Evolutionary conservation across 2,329 filamentous ascomycete genomes (phyloP), one percentile per base, ranked within the genome.

Genomic region (Parastagonospora avenae): DNA sequence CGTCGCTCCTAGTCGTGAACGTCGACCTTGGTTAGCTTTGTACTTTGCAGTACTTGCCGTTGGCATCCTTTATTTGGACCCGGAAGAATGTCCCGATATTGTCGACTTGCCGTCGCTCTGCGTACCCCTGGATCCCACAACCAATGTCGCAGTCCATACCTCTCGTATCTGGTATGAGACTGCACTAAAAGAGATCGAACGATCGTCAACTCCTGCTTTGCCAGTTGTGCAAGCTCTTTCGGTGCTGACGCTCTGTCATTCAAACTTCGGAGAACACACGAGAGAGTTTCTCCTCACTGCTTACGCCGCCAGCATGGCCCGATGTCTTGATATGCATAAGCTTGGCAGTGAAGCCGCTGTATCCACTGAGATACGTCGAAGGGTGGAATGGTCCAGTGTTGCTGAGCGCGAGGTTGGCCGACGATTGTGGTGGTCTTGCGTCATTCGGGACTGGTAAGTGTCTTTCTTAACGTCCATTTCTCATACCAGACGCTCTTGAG

Each of bases 391-490:
- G 52, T 52, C 49, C 6, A 40, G 49, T 1, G 38, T 41, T 12
- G 27, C 46, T 11, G 38, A 49, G 30, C 36, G 52, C 1, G 52
- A 55, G 14, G 27, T 55, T 24, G 52, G 52, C 0, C 49, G 52
- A 33, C 49, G 52, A 24, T 30, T 55, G 6, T 55, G 52, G 52
- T 55, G 52, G 52, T 31, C 52, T n/a, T 55, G 52, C 28, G 52
- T 55, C 15, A 55, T 55, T 15, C 27, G 49, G 12, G 52, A 55
- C 24, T 55, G 52, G 49, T 55, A 36, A 33, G 42, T 49, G 9
- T 5, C 3, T 24, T 5, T 24, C 19, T 3, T 24, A 24, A 24
- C 5, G 19, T 5, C 19, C 19, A 3, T 3, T 3, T 24, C 19
- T 5, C 3, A 24, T 24, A 24, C 19, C 19, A 24, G 5, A 24